Conservation (phyloP, 768 basidiomycete species). For the Trametes cinnabarina region DNA sequence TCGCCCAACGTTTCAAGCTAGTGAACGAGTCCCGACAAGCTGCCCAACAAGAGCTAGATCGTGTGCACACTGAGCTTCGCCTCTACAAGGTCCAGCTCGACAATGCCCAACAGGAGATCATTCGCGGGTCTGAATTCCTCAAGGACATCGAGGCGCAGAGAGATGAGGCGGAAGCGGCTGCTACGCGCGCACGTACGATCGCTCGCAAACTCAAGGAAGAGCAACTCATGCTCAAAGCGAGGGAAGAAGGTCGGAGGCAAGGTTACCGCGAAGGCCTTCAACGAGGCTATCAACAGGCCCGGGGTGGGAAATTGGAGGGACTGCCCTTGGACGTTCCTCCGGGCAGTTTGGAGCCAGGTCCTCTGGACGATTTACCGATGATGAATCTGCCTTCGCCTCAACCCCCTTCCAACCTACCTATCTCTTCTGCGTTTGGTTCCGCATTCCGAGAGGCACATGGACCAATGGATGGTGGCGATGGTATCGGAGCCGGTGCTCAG, state of each 20-base stretch:
- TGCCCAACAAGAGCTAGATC: conserved; percentile 39
- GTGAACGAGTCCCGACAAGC: conserved; percentile 39
- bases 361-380: conserved; percentile 16
- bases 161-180: conserved; percentile 45
- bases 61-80: conserved; percentile 42
- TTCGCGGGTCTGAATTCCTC: conserved; percentile 42
- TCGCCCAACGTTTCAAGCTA: conserved; percentile 41
- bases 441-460: background rate
- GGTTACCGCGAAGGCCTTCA: conserved; percentile 43
- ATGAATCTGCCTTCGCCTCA: conserved; percentile 15
- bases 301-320: background rate
- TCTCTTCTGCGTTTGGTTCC: conserved; percentile 3
- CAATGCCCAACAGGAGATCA: conserved; percentile 44
- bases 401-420: background rate
- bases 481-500: conserved; percentile 13
- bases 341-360: background rate
- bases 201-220: conserved; percentile 44
- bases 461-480: background rate
- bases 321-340: conserved; percentile 8
- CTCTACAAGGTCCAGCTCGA: conserved; percentile 46
- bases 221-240: conserved; percentile 39
- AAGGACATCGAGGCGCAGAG: conserved; percentile 42
- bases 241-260: conserved; percentile 42
- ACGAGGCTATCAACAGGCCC: conserved; percentile 25
- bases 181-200: conserved; percentile 43